phyloP scores from a whole-genome alignment of 768 basidiomycete genomes.

The Russula brevipes region DNA sequence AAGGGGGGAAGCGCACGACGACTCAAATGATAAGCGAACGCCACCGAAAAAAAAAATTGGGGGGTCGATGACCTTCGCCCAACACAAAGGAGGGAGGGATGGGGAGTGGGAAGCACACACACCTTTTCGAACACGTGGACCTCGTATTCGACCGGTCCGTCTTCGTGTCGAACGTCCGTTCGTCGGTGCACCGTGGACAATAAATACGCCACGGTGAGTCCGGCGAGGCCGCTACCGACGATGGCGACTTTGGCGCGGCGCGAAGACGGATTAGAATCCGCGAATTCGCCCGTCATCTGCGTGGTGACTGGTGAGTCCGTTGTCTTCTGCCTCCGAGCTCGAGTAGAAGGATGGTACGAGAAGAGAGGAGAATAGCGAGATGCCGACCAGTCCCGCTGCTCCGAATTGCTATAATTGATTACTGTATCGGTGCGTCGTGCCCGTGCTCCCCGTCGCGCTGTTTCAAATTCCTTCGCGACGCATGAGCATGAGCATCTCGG shows the following conservation, averaged over 20 bases:
- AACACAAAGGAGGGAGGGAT: background rate
- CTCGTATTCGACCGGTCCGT: conserved; percentile 46
- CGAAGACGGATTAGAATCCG: background rate
- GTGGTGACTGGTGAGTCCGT: background rate
- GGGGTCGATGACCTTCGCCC: background rate
- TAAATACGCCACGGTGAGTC: conserved; percentile 62
- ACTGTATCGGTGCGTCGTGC: too few relatives aligned
- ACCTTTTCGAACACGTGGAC: conserved; percentile 77
- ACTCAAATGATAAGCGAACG: background rate
- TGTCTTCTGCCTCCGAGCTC: background rate
- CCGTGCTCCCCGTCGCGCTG: too few relatives aligned
- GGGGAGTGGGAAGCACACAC: conserved; percentile 21
- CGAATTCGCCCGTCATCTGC: background rate
- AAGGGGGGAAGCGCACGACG: background rate
- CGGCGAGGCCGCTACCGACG: conserved; percentile 68
- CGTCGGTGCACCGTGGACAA: conserved; percentile 34
- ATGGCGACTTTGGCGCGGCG: conserved; percentile 54
- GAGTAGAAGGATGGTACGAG: background rate
- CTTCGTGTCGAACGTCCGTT: conserved; percentile 1
- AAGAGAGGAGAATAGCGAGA: background rate
- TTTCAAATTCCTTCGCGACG: too few relatives aligned
- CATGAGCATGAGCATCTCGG: too few relatives aligned
- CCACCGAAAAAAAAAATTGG: background rate
- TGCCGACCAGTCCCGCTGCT: too few relatives aligned
- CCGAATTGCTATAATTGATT: too few relatives aligned